Percentiles rank a stretch among this genome's conserved stretches.
Conservation (phyloP, 441 rosid species). For the Populus hybrid region DNA sequence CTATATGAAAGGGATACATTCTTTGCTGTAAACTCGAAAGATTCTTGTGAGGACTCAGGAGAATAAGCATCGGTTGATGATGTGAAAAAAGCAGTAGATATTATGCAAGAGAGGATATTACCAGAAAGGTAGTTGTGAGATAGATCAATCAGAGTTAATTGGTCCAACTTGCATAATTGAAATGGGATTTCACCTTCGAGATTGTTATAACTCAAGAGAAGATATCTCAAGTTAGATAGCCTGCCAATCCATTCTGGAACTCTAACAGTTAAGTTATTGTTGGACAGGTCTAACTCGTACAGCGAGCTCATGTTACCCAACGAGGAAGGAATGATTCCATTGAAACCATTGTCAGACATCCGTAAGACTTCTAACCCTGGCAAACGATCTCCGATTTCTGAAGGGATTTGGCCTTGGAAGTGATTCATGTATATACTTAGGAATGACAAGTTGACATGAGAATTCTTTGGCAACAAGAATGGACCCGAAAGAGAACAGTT, state of each 20-base stretch:
- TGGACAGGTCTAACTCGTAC: too few species aligned
- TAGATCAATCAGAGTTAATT: neutral
- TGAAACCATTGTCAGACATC: too few species aligned
- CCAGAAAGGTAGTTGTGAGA: slow-evolving; percentile 13
- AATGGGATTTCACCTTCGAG: slow-evolving; percentile 6
- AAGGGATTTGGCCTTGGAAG: neutral
- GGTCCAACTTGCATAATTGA: neutral
- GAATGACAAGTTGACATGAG: neutral
- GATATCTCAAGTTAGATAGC: neutral
- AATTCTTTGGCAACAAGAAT: too few species aligned
- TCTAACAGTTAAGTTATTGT: neutral
- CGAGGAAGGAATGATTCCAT: too few species aligned
- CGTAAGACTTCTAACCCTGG: too few species aligned
- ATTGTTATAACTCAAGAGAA: neutral
- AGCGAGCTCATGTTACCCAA: too few species aligned
- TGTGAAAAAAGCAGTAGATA: neutral
- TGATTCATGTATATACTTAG: too few species aligned
- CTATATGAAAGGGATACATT: neutral
- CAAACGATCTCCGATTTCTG: neutral
- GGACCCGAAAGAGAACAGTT: too few species aligned
- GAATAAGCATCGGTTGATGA: neutral
- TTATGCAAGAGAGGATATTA: neutral
- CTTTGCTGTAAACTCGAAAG: neutral
- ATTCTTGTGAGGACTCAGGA: neutral
- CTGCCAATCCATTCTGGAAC: neutral